Conservation (phyloP, 2,329 filamentous ascomycete genomes). For the Penicillium fuscoglaucum region DNA sequence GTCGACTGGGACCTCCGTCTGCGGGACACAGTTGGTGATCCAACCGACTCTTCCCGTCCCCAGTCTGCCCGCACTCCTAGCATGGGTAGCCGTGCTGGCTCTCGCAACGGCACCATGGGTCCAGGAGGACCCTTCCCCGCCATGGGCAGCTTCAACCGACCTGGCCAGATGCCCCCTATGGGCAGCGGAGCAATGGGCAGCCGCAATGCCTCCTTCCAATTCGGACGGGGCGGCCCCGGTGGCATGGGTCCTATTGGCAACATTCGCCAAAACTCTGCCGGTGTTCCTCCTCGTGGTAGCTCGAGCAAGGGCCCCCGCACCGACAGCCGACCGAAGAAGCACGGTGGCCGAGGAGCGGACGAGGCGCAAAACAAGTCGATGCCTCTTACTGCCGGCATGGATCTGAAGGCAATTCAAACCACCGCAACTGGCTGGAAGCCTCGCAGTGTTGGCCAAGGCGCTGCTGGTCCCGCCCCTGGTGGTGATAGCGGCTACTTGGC, state of each 20-base stretch:
- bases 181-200: conserved; percentile 61
- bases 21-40: conserved; percentile 78
- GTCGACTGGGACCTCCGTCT: conserved; percentile 90
- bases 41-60: conserved; percentile 61
- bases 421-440: conserved; percentile 88
- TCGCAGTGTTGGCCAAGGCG: conserved; percentile 59
- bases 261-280: conserved; percentile 2
- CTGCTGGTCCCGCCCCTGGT: conserved; percentile 51
- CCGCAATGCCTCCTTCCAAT: conserved; percentile 48
- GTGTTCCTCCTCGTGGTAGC: conserved; percentile 65
- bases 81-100: conserved; percentile 52
- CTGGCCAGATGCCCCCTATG: conserved; percentile 66
- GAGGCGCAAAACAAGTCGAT: conserved; percentile 78
- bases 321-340: conserved; percentile 50
- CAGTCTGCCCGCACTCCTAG: conserved; percentile 54
- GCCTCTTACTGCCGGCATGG: conserved; percentile 82
- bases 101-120: conserved; percentile 41
- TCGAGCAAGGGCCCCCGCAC: conserved; percentile 42
- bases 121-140: not conserved
- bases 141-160: conserved; percentile 70
- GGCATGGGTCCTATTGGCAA: conserved; percentile 50
- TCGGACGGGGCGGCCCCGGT: conserved; percentile 59
- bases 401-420: conserved; percentile 74
- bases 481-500: conserved; percentile 64
- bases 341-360: conserved; percentile 58